These are phyloP conservation scores for Phanerodontia chrysosporium DNA, from an alignment of 768 basidiomycete species.

Conservation along the genomic window DNA sequence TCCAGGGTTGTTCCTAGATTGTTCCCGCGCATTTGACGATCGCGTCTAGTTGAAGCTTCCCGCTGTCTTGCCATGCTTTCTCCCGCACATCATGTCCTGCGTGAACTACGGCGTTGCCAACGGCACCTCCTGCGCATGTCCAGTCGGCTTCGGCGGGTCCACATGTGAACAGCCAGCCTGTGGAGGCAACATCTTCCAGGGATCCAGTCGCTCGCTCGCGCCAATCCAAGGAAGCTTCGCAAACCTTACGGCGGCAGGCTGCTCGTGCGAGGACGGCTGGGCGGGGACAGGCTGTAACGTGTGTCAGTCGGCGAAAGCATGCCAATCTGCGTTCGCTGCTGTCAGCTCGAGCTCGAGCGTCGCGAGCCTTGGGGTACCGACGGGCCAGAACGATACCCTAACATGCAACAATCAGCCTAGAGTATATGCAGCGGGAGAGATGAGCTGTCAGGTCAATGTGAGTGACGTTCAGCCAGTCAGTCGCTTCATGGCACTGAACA, in stretches of 20 bases:
- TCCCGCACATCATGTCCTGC: constrained; percentile 36
- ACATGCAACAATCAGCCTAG: constrained; percentile 66
- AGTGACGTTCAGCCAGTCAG: constrained; percentile 25
- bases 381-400: constrained; percentile 56
- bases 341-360: constrained; percentile 27
- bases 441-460: constrained; percentile 83
- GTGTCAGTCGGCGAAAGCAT: constrained; percentile 63
- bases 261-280: constrained; percentile 75
- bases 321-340: constrained; percentile 57
- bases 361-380: constrained; percentile 16
- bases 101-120: constrained; percentile 63
- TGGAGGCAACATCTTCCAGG: constrained; percentile 79
- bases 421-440: constrained; percentile 76
- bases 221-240: constrained; percentile 36
- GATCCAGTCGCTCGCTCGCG: constrained; percentile 46
- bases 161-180: constrained; percentile 70
- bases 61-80: background rate
- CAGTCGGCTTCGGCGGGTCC: constrained; percentile 73
- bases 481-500: background rate
- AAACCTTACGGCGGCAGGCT: constrained; percentile 65
- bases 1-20: too few relatives aligned
- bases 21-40: background rate
- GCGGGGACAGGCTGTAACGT: constrained; percentile 77
- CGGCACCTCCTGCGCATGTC: constrained; percentile 66
- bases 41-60: background rate